Evolutionary conservation across 1,284 basidiomycete species (phyloP), one percentile per base, ranked within the genome.

Genomic region (Apiotrichum gamsii): DNA sequence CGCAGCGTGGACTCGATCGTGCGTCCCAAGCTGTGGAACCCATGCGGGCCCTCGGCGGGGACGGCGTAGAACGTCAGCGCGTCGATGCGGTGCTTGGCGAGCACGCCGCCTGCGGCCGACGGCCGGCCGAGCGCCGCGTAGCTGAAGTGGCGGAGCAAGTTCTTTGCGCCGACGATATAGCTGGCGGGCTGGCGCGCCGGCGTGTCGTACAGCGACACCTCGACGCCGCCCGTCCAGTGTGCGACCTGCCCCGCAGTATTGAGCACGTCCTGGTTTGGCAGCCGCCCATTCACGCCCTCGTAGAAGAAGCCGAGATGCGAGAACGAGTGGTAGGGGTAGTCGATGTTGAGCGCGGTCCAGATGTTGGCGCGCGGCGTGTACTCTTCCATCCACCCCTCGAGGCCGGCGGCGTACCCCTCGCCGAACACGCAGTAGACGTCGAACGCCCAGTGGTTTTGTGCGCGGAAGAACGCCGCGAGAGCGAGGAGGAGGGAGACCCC

Each of bases 311-410:
- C 90, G 3, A 98, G 76, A 62, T 94, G 87, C 11, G 86, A 90
- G 72, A 97, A 96, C 0, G 91, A 96, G 70, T 98, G 94, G 2
- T 88, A 86, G 2, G 93, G 90, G 66, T 96, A 98, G 69, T 98
- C 95, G 48, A 99, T 81, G 58, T 87, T 87, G 30, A 98, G 74
- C 6, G 89, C 90, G 3, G 88, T 94, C 95, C 95, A 99, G 36
- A 96, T 86, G 4, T 90, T 84, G 2, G 76, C 75, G 4, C 85
- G 86, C 23, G 81, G 83, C 67, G 95, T 88, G 66, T 95, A 97
- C 4, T 81, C 76, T 39, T 78, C 81, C 23, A 95, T 75, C 83
- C 89, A 99, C 1, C 90, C 91, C 52, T 95, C 85, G 76, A 91
- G 85, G 3, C 95, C 95, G 40, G 90, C 85, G 24, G 91, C 69